A percentile compares a stretch with the other conserved stretches of the same genome.
These are phyloP conservation scores for Maudiozyma barnettii DNA, from an alignment of 805 yeast genomes.

Conservation along the genomic window DNA sequence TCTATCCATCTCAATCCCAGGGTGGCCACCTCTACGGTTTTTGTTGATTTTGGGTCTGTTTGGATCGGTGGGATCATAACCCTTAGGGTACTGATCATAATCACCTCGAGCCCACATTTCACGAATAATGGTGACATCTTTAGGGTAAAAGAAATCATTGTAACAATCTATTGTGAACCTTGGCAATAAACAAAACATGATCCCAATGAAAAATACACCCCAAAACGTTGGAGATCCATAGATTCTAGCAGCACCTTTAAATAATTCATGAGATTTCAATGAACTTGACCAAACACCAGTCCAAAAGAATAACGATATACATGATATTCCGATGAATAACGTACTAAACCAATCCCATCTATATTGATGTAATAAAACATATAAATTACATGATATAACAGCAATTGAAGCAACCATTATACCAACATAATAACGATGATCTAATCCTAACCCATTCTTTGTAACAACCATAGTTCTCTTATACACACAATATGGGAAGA, in stretches of 20 bases:
- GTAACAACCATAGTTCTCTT: slow-evolving; percentile 36
- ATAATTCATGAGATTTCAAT: slow-evolving; percentile 46
- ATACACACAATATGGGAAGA: slow-evolving; percentile 57
- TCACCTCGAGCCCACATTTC: slow-evolving; percentile 63
- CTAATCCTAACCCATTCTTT: slow-evolving; percentile 47
- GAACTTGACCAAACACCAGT: slow-evolving; percentile 70
- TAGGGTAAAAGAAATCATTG: slow-evolving; percentile 46
- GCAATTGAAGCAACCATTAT: slow-evolving; percentile 57
- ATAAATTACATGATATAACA: slow-evolving; percentile 56
- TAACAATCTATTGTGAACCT: slow-evolving; percentile 52
- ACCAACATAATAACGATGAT: slow-evolving; percentile 70
- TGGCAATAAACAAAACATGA: slow-evolving; percentile 55
- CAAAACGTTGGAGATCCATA: slow-evolving; percentile 57
- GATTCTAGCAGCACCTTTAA: slow-evolving; percentile 53
- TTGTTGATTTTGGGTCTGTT: slow-evolving; percentile 44
- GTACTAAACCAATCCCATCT: slow-evolving; percentile 76
- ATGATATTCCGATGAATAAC: slow-evolving; percentile 47
- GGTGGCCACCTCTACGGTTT: not conserved
- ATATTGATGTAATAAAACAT: slow-evolving; percentile 56
- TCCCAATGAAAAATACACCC: slow-evolving; percentile 61
- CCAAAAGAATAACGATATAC: slow-evolving; percentile 59
- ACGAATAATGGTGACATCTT: slow-evolving; percentile 63
- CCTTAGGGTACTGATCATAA: slow-evolving; percentile 52
- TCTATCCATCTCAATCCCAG: slow-evolving; percentile 1
- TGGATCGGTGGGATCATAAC: slow-evolving; percentile 78